phyloP scores from a whole-genome alignment of 768 basidiomycete species.

The Cystofilobasidium macerans region DNA sequence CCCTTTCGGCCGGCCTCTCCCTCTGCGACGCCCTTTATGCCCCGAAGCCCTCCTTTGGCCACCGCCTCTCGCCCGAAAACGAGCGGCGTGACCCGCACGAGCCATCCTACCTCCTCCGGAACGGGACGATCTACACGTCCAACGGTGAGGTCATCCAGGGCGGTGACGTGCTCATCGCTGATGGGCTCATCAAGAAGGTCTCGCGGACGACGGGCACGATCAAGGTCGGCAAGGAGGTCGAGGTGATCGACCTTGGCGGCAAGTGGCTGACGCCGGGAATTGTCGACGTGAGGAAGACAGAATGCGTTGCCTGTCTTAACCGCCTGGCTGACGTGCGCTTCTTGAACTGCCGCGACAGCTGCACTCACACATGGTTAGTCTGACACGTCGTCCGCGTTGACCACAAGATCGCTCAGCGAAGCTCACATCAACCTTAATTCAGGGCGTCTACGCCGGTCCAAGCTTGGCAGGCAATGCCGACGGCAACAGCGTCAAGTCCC shows the following conservation, averaged over 20 bases:
- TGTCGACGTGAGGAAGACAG: no score
- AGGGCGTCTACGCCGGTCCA: neutral
- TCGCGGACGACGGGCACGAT: neutral
- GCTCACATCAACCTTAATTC: no score
- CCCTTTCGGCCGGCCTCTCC: neutral
- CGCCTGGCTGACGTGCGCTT: no score
- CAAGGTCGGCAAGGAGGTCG: conserved; percentile 2
- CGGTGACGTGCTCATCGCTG: conserved; percentile 1
- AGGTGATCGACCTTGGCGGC: neutral
- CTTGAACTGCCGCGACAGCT: no score
- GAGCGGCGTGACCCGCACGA: neutral
- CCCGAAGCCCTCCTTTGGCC: conserved; percentile 11
- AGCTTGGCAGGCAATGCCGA: neutral
- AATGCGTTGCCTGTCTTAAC: no score
- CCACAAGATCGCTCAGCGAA: neutral
- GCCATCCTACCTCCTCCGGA: neutral
- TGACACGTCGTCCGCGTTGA: neutral
- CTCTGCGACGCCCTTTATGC: conserved; percentile 8
- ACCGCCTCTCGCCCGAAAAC: neutral
- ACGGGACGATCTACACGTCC: neutral
- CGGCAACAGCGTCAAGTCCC: conserved; percentile 14
- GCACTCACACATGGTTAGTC: neutral
- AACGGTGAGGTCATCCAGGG: neutral
- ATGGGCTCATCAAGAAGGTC: neutral
- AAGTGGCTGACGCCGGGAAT: conserved; percentile 1